Percentiles rank a stretch among this genome's conserved stretches.
phyloP scores from a whole-genome alignment of 495 filamentous ascomycete species.

The Daldinia decipiens region DNA sequence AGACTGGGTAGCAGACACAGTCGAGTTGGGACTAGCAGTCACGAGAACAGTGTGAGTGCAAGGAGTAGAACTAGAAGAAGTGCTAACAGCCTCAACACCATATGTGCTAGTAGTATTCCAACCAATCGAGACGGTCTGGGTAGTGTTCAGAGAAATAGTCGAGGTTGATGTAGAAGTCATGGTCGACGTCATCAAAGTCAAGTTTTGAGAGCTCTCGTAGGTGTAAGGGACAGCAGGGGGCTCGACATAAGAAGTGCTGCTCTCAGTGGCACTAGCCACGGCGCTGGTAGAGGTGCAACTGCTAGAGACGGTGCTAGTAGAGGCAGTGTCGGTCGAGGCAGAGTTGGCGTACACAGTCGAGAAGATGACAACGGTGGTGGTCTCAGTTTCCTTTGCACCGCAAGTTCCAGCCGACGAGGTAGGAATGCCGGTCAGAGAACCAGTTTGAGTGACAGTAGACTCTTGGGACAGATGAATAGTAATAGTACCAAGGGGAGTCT shows the following conservation, averaged over 20 bases:
- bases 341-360: slow-evolving; percentile 35
- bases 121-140: slow-evolving; percentile 7
- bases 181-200: not conserved
- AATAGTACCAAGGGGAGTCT: slow-evolving; percentile 6
- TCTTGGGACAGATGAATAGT: slow-evolving; percentile 16
- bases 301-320: not conserved
- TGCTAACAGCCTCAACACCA: not conserved
- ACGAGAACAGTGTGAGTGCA: slow-evolving; percentile 9
- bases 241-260: not conserved
- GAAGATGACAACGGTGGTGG: slow-evolving; percentile 31
- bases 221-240: not conserved
- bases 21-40: slow-evolving; percentile 8
- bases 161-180: slow-evolving; percentile 12
- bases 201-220: not conserved
- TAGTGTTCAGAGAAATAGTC: slow-evolving; percentile 4
- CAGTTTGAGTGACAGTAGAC: not conserved
- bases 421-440: slow-evolving; percentile 12
- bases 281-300: not conserved
- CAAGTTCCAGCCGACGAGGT: slow-evolving; percentile 15
- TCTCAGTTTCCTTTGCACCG: slow-evolving; percentile 21
- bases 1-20: slow-evolving; percentile 3
- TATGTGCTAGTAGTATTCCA: slow-evolving; percentile 9
- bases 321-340: not conserved
- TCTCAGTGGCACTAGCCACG: not conserved
- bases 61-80: slow-evolving; percentile 4